A percentile compares a stretch with the other conserved stretches of the same genome.
Evolutionary conservation across 257 asterid genomes (phyloP).

Genomic region (Plectranthus barbatus): DNA sequence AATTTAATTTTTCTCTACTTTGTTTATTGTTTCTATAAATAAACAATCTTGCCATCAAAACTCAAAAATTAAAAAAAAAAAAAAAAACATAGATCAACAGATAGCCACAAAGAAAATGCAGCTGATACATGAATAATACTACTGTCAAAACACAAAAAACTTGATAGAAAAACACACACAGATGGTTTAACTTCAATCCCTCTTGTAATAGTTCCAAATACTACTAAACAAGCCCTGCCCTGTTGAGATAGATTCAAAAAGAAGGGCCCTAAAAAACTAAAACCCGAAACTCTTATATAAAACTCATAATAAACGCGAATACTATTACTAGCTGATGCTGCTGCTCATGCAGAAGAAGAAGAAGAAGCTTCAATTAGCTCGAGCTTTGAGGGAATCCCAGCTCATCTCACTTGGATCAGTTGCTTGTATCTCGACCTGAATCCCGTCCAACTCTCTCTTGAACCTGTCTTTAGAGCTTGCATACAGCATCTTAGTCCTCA

Average conservation of each 20-base stretch:
- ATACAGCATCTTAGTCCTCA: conserved; percentile 63
- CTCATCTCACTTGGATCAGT: conserved; percentile 83
- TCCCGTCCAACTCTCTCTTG: conserved; percentile 71
- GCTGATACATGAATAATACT: conserved; percentile 9
- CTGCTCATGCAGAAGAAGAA: too few relatives aligned
- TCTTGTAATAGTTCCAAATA: too few relatives aligned
- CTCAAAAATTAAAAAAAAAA: too few relatives aligned
- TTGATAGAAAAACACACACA: not conserved
- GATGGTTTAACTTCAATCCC: conserved; percentile 11
- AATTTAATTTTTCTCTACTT: too few relatives aligned
- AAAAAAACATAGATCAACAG: too few relatives aligned
- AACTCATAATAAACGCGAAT: not conserved
- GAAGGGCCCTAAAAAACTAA: not conserved
- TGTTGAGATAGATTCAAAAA: not conserved
- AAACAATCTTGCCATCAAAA: too few relatives aligned
- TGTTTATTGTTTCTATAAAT: too few relatives aligned
- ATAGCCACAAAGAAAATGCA: conserved; percentile 12
- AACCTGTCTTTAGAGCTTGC: conserved; percentile 61
- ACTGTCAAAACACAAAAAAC: conserved; percentile 8
- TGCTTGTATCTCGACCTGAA: conserved; percentile 64
- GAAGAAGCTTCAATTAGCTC: conserved; percentile 35
- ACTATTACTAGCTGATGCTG: not conserved
- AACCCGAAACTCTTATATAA: not conserved
- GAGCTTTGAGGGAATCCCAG: conserved; percentile 45
- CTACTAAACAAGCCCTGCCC: not conserved